Percentiles rank a stretch among this genome's conserved stretches.
Conservation (phyloP, 192 early-diverging fungal species). For the Podila epicladia region DNA sequence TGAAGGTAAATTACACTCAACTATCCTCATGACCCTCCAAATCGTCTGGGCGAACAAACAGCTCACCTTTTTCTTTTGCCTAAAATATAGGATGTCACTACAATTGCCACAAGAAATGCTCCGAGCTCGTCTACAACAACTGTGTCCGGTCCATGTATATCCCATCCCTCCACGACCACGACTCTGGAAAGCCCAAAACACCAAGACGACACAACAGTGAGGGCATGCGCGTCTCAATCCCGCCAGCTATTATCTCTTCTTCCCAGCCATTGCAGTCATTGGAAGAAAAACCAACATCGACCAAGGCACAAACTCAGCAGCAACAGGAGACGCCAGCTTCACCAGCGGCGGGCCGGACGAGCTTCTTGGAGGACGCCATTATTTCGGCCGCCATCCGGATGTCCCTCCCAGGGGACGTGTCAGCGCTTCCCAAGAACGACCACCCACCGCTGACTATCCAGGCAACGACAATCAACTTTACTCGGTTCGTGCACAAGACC, state of each 20-base stretch:
- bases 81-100: conserved; percentile 22
- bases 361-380: conserved; percentile 44
- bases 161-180: conserved; percentile 7
- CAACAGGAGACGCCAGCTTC: conserved; percentile 1
- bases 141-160: conserved; percentile 32
- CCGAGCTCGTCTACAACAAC: conserved; percentile 44
- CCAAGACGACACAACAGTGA: conserved; percentile 18
- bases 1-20: conserved; percentile 37
- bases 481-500: conserved; percentile 70
- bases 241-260: conserved; percentile 27
- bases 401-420: conserved; percentile 34
- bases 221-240: conserved; percentile 26
- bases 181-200: not conserved
- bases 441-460: conserved; percentile 70
- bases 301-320: not conserved
- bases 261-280: conserved; percentile 41
- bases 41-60: not conserved
- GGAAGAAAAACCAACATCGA: conserved; percentile 45
- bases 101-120: conserved; percentile 45
- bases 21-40: not conserved
- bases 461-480: conserved; percentile 74
- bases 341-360: conserved; percentile 18
- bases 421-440: conserved; percentile 54
- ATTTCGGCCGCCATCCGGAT: conserved; percentile 47
- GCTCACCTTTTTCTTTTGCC: not conserved